Conservation (phyloP, 2,329 filamentous ascomycete genomes). For the Zasmidium citrigriseum region DNA sequence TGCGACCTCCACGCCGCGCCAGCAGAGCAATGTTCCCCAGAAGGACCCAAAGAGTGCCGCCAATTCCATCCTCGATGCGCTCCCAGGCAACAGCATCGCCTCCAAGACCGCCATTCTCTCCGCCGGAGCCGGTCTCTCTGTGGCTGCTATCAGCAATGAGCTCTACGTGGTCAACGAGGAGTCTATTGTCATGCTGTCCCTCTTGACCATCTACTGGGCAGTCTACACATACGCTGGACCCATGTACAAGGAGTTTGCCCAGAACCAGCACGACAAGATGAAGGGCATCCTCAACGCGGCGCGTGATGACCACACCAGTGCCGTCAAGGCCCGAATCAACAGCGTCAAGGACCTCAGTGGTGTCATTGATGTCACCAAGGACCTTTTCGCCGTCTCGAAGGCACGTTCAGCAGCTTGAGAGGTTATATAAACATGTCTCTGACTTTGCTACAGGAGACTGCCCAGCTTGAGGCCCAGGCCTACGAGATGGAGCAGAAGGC, state of each 20-base stretch:
- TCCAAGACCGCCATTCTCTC: slow-evolving; percentile 98
- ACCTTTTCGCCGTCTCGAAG: slow-evolving; percentile 97
- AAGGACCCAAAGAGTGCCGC: slow-evolving; percentile 97
- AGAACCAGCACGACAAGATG: slow-evolving; percentile 87
- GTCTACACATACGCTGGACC: slow-evolving; percentile 94
- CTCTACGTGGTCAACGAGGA: slow-evolving; percentile 99
- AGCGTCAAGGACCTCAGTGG: slow-evolving; percentile 92
- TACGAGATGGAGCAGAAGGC: slow-evolving; percentile 98
- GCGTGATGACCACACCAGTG: slow-evolving; percentile 89
- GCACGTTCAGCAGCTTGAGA: slow-evolving; percentile 49
- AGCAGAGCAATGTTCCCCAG: slow-evolving; percentile 64
- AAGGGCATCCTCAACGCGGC: slow-evolving; percentile 93
- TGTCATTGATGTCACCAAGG: slow-evolving; percentile 96
- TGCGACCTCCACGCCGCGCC: slow-evolving; percentile 65
- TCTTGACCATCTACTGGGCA: slow-evolving; percentile 89
- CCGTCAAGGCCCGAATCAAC: slow-evolving; percentile 91
- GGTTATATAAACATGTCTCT: slow-evolving; percentile 1
- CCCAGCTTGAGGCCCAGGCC: slow-evolving; percentile 89
- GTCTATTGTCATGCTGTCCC: slow-evolving; percentile 87
- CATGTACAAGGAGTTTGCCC: slow-evolving; percentile 88
- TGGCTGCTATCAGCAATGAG: slow-evolving; percentile 98
- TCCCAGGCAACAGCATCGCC: slow-evolving; percentile 87
- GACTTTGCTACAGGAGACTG: slow-evolving; percentile 76
- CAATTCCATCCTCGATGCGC: slow-evolving; percentile 87
- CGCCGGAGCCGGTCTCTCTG: slow-evolving; percentile 82